Percentiles rank a stretch among this genome's conserved stretches.
phyloP scores from a whole-genome alignment of 2,329 filamentous ascomycete species.

The Dactylellina drechsleri region DNA sequence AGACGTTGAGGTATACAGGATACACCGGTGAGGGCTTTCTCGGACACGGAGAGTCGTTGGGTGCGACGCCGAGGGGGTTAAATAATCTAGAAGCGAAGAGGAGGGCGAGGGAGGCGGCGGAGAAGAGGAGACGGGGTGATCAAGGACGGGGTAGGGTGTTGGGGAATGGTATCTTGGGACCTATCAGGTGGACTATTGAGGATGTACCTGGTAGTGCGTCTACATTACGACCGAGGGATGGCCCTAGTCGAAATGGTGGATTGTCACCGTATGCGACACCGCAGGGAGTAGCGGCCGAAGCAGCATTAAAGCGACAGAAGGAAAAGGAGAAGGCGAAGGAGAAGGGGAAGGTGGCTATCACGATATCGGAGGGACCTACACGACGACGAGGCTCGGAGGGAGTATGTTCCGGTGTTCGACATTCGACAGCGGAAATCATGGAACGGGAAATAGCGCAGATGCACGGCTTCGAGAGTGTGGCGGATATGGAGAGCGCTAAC shows the following conservation, averaged over 20 bases:
- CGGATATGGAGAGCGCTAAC: slow-evolving; percentile 88
- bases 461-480: slow-evolving; percentile 82
- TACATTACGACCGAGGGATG: slow-evolving; percentile 35
- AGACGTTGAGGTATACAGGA: slow-evolving; percentile 84
- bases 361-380: slow-evolving; percentile 61
- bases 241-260: background rate
- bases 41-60: slow-evolving; percentile 77
- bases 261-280: slow-evolving; percentile 40
- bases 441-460: slow-evolving; percentile 72
- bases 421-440: slow-evolving; percentile 71
- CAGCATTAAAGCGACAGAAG: slow-evolving; percentile 43
- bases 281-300: slow-evolving; percentile 41
- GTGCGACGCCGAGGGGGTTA: slow-evolving; percentile 72
- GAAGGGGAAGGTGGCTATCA: background rate
- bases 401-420: slow-evolving; percentile 80
- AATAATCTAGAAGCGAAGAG: slow-evolving; percentile 75
- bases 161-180: slow-evolving; percentile 68
- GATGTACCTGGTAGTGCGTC: slow-evolving; percentile 35
- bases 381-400: slow-evolving; percentile 78
- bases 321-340: slow-evolving; percentile 29
- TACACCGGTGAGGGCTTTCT: slow-evolving; percentile 93
- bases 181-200: slow-evolving; percentile 54
- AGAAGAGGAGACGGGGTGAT: slow-evolving; percentile 71
- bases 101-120: slow-evolving; percentile 77
- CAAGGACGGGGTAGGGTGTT: slow-evolving; percentile 76